Evolutionary conservation across 768 basidiomycete species (phyloP).

Genomic region (Udeniomyces megalosporus): DNA sequence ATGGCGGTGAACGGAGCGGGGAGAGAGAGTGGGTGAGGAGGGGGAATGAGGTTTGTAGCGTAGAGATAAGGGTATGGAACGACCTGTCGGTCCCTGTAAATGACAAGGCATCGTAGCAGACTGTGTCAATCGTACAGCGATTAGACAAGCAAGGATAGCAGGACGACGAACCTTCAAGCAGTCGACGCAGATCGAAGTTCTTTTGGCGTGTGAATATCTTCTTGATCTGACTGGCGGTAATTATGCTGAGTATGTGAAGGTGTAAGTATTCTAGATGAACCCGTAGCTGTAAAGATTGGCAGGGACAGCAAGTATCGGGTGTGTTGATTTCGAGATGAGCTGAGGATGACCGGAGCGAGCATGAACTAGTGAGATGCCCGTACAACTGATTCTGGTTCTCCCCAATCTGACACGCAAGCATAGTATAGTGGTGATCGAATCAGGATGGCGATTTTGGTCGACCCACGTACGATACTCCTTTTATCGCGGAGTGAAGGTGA

Average conservation of each 20-base stretch:
- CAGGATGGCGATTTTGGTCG: slow-evolving; percentile 68
- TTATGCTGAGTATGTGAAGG: slow-evolving; percentile 77
- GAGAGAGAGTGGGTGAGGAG: slow-evolving; percentile 66
- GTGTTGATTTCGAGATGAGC: background rate
- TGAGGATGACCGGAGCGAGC: too few species aligned
- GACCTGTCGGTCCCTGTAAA: slow-evolving; percentile 62
- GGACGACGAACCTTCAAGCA: slow-evolving; percentile 29
- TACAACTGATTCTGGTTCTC: slow-evolving; percentile 91
- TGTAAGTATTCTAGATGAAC: slow-evolving; percentile 90
- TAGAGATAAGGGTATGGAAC: slow-evolving; percentile 49
- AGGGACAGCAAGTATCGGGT: background rate
- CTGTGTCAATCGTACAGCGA: background rate
- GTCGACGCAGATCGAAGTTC: slow-evolving; percentile 62
- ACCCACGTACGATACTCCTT: slow-evolving; percentile 65
- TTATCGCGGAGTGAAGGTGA: slow-evolving; percentile 13
- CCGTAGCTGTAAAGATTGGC: too few species aligned
- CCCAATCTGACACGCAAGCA: slow-evolving; percentile 78
- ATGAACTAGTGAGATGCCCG: slow-evolving; percentile 28
- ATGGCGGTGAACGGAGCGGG: slow-evolving; percentile 58
- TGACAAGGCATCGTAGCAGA: background rate
- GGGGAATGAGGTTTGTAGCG: slow-evolving; percentile 62
- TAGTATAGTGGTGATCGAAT: slow-evolving; percentile 80
- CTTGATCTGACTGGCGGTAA: slow-evolving; percentile 67
- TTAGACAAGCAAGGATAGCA: background rate
- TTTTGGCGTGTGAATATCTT: slow-evolving; percentile 73